Conservation (phyloP, 805 yeast species). For the Ogataea henricii region DNA sequence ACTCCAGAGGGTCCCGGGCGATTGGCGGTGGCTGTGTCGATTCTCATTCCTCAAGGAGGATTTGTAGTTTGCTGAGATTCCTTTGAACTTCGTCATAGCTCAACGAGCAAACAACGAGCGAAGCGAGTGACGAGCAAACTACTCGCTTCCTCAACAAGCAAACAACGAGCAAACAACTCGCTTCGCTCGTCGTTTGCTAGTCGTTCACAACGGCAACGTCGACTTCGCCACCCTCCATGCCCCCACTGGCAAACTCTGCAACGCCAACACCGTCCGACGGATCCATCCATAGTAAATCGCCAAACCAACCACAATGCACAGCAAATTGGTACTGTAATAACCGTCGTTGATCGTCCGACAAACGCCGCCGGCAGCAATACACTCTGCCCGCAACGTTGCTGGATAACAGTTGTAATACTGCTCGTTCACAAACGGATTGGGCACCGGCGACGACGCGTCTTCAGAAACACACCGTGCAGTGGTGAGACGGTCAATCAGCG, state of each 20-base stretch:
- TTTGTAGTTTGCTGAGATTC: too few relatives aligned
- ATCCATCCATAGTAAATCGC: constrained; percentile 66
- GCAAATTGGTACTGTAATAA: constrained; percentile 71
- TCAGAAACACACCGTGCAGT: constrained; percentile 54
- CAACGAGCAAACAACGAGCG: too few relatives aligned
- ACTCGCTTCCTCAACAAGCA: constrained; percentile 7
- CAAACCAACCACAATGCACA: constrained; percentile 72
- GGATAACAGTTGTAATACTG: constrained; percentile 34
- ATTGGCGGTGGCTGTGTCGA: too few relatives aligned
- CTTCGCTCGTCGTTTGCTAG: background rate
- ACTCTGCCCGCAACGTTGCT: constrained; percentile 44
- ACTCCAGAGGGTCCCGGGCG: too few relatives aligned
- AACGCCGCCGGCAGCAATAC: constrained; percentile 56
- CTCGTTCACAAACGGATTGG: constrained; percentile 28
- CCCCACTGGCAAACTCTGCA: constrained; percentile 72
- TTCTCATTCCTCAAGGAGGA: too few relatives aligned
- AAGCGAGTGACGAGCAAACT: too few relatives aligned
- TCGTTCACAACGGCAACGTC: constrained; percentile 15
- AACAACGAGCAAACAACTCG: background rate
- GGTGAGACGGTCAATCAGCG: constrained; percentile 79
- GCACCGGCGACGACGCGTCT: constrained; percentile 1
- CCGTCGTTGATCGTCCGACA: constrained; percentile 70
- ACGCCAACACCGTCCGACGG: constrained; percentile 54
- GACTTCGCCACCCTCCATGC: constrained; percentile 67
- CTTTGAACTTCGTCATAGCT: too few relatives aligned